Conservation (phyloP, 2,329 filamentous ascomycete genomes). For the Fusarium cyanostomum region DNA sequence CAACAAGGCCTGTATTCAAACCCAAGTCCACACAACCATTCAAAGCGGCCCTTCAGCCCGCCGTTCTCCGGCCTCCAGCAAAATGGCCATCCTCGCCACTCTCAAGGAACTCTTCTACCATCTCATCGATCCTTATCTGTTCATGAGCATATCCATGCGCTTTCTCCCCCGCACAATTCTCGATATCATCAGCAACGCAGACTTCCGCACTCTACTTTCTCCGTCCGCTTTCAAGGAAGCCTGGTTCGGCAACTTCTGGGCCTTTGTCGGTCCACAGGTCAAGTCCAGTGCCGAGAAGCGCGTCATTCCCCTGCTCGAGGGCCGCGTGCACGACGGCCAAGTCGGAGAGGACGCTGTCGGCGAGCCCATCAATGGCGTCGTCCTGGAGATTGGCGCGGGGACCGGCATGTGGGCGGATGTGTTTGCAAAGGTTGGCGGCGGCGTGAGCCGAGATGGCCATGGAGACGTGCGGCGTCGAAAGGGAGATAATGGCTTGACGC, state of each 20-base stretch:
- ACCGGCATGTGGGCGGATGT: slow-evolving; percentile 68
- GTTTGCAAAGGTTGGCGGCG: slow-evolving; percentile 50
- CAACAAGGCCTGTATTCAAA: too few species aligned
- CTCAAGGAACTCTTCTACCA: slow-evolving; percentile 43
- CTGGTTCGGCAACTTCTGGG: slow-evolving; percentile 73
- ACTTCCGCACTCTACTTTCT: slow-evolving; percentile 53
- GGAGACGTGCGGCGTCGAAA: slow-evolving; percentile 37
- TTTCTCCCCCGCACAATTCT: slow-evolving; percentile 63
- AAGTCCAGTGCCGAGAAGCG: slow-evolving; percentile 52
- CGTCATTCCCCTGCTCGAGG: slow-evolving; percentile 65
- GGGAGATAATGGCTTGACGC: slow-evolving; percentile 47
- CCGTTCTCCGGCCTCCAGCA: not conserved
- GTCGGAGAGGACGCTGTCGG: slow-evolving; percentile 47
- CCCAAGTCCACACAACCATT: not conserved
- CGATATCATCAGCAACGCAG: slow-evolving; percentile 49
- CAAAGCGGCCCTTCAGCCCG: not conserved
- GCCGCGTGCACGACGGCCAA: slow-evolving; percentile 53
- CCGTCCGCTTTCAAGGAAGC: slow-evolving; percentile 53
- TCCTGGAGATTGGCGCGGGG: slow-evolving; percentile 71
- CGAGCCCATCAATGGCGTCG: slow-evolving; percentile 58
- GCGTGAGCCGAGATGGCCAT: slow-evolving; percentile 1
- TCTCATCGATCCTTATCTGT: slow-evolving; percentile 61
- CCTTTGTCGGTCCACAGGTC: slow-evolving; percentile 60
- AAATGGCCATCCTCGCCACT: slow-evolving; percentile 41
- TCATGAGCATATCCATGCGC: slow-evolving; percentile 59